Conservation (phyloP, 306 rosid genomes). For the Begonia peltatifolia region DNA sequence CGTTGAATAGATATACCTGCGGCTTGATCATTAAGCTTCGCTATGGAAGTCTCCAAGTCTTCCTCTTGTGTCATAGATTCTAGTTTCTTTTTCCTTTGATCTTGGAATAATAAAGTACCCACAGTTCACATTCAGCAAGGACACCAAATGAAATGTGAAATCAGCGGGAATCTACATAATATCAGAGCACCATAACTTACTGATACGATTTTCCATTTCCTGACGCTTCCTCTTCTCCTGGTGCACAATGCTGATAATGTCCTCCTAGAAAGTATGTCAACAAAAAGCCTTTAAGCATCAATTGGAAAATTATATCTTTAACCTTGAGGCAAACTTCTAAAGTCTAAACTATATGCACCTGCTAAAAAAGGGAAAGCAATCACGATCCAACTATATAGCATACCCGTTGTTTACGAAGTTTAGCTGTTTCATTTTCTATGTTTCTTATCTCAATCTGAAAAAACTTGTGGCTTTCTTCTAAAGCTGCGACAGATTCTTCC, state of each 20-base stretch:
- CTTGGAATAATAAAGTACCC: conserved; percentile 33
- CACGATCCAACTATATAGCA: conserved; percentile 4
- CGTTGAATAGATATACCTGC: conserved; percentile 36
- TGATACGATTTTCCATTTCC: conserved; percentile 25
- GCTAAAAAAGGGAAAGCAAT: no score
- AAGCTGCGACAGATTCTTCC: conserved; percentile 31
- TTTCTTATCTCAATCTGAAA: conserved; percentile 39
- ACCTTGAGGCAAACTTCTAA: neutral
- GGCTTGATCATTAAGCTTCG: conserved; percentile 55
- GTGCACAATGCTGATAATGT: conserved; percentile 20
- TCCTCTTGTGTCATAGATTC: conserved; percentile 35
- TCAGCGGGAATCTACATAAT: conserved; percentile 4
- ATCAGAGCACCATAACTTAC: conserved; percentile 25
- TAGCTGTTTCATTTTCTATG: conserved; percentile 46
- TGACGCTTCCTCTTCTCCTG: conserved; percentile 37
- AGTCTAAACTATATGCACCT: no score
- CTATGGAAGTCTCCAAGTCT: conserved; percentile 43
- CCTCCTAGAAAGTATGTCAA: conserved; percentile 38
- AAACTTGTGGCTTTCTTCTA: conserved; percentile 32
- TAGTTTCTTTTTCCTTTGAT: conserved; percentile 42
- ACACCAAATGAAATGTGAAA: conserved; percentile 1
- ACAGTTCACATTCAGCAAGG: conserved; percentile 2
- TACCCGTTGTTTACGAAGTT: conserved; percentile 61
- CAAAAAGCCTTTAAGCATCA: neutral
- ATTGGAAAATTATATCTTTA: neutral